Base-by-base conservation (phyloP, 108 stramenopile genomes). In the Parietichytrium sp. region DNA sequence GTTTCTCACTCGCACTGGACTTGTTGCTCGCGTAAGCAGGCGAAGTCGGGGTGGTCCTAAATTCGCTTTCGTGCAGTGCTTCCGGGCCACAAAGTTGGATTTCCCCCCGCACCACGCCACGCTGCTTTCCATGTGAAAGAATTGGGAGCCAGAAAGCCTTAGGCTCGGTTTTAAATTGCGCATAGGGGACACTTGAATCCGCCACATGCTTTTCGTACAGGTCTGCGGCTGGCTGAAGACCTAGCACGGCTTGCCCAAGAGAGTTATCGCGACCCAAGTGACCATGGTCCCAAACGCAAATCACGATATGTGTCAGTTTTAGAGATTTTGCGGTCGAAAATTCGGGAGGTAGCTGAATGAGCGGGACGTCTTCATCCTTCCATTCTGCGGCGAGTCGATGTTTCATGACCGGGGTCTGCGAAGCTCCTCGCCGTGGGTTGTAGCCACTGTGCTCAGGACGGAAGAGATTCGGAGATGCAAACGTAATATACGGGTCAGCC, bases 381-480 rank as follows among this genome's bases (percentile, higher is more conserved):
- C 61, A 72, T 10, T 72, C 61, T 6, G 61, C 61, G 1, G 38
- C 36, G n/a, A 72, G 61, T 6, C 61, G 61, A 27, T 72, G 61
- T 23, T 25, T 16, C 18, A 72, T 33, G 12, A 72, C 61, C 8
- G 61, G 20, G 10, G 61, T 72, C 6, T 72, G 61, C 33, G 61
- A 33, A 6, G 61, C 61, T n/a, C 61, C 61, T 18, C 61, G 61
- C 23, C 25, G 18, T 7, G 61, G 61, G 20, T 72, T 72, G 61
- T 72, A 72, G 42, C 61, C 61, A 6, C 10, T 16, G 23, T 72
- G 61, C 3, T 25, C 12, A 10, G 38, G 61, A 6, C 38, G 36
- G 61, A 45, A 72, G 13, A 72, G 33, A 38, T 72, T 72, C 10
- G 61, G 61, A 1, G 61, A 72, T 33, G 38, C 36, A 27, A 72